Base-by-base conservation (phyloP, 352 stramenopile genomes). In the Phytophthora foliorum region DNA sequence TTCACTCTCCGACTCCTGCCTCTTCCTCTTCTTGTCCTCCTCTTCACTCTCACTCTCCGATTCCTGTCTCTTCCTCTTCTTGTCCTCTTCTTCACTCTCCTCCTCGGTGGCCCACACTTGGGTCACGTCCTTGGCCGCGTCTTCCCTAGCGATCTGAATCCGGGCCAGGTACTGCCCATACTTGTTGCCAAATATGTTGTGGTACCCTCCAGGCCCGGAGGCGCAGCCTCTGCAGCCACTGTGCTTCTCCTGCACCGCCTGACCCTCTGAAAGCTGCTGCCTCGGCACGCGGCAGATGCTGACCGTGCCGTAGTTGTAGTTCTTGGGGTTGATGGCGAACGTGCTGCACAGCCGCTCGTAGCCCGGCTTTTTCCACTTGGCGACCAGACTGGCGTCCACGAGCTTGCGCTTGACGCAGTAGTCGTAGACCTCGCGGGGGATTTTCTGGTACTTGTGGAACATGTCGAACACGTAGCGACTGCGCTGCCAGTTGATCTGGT, bases 141-240 rank as follows among this genome's bases (percentile, higher is more conserved):
- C 66, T 73, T 99, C 95, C 16, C 97, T 82, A 6, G 87, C 92
- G 61, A 99, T 91, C 82, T 99, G 97, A 56, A 99, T 98, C 10
- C 92, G 83, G 0, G 97, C 98, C 31, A 99, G 85, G 74, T 98
- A 95, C 88, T 99, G 97, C 3, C 97, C 98, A 78, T 99, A 99
- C 77, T 99, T 99, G 79, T 99, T 99, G 44, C 97, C 97, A 77
- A 99, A 99, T 68, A 99, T 99, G 84, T 99, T 99, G 57, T 95
- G 85, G 65, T 90, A 93, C 5, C 93, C 93, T 19, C 93, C 96
- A 0, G 91, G 87, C 0, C 97, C 97, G 0, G 92, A 99, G 0
- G 97, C 96, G 72, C 98, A 99, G 10, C 98, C 98, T 24, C 93
- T 77, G 77, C 98, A 99, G n/a, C 98, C 98, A 29, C 96, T 99